Base-by-base conservation (phyloP, 805 yeast species). In the Saturnispora serradocipensis region DNA sequence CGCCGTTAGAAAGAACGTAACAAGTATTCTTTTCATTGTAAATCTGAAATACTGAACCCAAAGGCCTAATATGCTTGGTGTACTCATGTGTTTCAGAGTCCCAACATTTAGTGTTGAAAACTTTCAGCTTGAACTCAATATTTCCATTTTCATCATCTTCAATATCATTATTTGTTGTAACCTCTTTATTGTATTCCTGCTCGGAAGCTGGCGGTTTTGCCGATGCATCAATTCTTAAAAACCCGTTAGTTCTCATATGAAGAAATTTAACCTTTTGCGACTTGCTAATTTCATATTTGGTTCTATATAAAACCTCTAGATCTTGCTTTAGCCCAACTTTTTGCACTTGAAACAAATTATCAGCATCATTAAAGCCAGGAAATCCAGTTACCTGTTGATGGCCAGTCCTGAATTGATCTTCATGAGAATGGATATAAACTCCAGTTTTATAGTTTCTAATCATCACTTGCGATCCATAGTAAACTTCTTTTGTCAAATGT, bases 121-220 rank as follows among this genome's bases (percentile, higher is more conserved):
- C 75, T 59, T 77, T 74, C 20, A 91, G 68, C 51, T 77, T 77
- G 76, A 88, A 89, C 55, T 78, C 77, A 2, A 35, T 16, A n/a
- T 50, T 28, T 15, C 43, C 45, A 6, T 48, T 43, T 7, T 45
- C 38, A 1, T 36, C 43, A 15, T 44, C 48, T 7, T 4, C 20
- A 43, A 49, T 47, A 13, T 48, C 32, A 13, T 46, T 50, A 46
- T 55, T 53, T 8, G 58, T 55, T 27, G 87, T 77, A 1, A 89
- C 95, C 66, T 89, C 96, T 56, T 76, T 78, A 62, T 89, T 84
- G 67, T 91, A 90, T 52, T 93, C 98, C 61, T 88, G 93, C 62
- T 88, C 96, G 9, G 91, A 78, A 27, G 89, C 78, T 9, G 96
- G 97, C 3, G 98, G 97, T 54, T 90, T 80, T 4, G 48, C 60